Percentiles rank a stretch among this genome's conserved stretches.
Evolutionary conservation across 108 stramenopile genomes (phyloP).

Genomic region (Skeletonema costatum): DNA sequence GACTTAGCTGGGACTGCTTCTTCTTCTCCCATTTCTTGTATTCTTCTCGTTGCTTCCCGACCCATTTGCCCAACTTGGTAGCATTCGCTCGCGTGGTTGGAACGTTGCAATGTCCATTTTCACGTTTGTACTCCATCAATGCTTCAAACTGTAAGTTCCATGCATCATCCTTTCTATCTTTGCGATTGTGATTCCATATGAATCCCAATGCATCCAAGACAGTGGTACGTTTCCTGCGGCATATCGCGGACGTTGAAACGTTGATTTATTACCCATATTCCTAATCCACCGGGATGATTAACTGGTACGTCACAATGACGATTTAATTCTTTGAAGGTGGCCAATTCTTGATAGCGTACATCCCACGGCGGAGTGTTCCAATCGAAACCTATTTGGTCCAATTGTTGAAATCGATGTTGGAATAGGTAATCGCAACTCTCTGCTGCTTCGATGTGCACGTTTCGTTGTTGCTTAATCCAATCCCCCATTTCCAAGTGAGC

Average conservation of each 20-base stretch:
- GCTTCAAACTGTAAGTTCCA: slow-evolving; percentile 27
- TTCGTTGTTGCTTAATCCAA: slow-evolving; percentile 39
- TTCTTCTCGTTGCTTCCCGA: slow-evolving; percentile 49
- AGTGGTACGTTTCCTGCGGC: slow-evolving; percentile 31
- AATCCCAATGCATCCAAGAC: slow-evolving; percentile 48
- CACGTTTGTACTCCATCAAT: not conserved
- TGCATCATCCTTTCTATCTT: slow-evolving; percentile 18
- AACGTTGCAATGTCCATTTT: slow-evolving; percentile 33
- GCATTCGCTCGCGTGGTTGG: slow-evolving; percentile 29
- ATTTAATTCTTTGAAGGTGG: slow-evolving; percentile 15
- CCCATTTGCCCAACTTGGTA: slow-evolving; percentile 41
- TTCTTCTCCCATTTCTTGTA: slow-evolving; percentile 47
- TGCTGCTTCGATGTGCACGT: slow-evolving; percentile 10
- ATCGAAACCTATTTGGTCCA: slow-evolving; percentile 40
- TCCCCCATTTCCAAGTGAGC: slow-evolving; percentile 16
- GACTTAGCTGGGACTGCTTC: slow-evolving; percentile 37
- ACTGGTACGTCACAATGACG: slow-evolving; percentile 23
- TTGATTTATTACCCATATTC: slow-evolving; percentile 49
- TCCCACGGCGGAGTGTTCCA: slow-evolving; percentile 43
- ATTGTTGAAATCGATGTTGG: slow-evolving; percentile 24
- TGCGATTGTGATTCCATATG: slow-evolving; percentile 52
- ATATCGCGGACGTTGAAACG: slow-evolving; percentile 42
- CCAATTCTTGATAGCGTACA: slow-evolving; percentile 31
- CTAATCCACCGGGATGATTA: slow-evolving; percentile 20
- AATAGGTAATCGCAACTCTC: not conserved